Evolutionary conservation across 2,329 filamentous ascomycete genomes (phyloP).

Genomic region (Chalaropsis ovoidea): DNA sequence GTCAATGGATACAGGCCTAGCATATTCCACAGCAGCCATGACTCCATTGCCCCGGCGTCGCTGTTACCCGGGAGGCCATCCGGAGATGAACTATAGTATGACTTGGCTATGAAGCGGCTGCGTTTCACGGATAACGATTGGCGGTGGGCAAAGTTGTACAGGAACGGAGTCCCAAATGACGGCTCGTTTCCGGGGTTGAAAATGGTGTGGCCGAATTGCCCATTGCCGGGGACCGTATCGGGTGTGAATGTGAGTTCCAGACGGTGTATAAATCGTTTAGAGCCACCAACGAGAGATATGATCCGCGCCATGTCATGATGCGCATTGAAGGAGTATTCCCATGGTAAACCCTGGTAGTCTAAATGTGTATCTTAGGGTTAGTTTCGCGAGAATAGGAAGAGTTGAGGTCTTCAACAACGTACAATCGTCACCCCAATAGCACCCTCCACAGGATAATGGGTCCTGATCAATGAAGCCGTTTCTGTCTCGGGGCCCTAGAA

Average conservation of each 20-base stretch:
- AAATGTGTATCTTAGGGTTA: not conserved
- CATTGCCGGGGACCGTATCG: conserved; percentile 36
- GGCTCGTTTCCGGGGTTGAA: conserved; percentile 62
- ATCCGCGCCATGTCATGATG: conserved; percentile 53
- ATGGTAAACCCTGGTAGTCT: conserved; percentile 50
- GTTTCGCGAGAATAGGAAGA: not conserved
- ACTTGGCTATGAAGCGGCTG: conserved; percentile 49
- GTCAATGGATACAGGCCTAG: conserved; percentile 59
- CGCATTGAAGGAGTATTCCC: conserved; percentile 62
- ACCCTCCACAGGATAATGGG: conserved; percentile 50
- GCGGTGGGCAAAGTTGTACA: conserved; percentile 57
- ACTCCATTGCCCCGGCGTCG: conserved; percentile 64
- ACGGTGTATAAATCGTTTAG: conserved; percentile 44
- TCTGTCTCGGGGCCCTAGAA: conserved; percentile 51
- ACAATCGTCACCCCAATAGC: conserved; percentile 54
- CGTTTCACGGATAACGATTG: conserved; percentile 52
- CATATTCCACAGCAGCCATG: conserved; percentile 59
- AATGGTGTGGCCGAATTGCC: conserved; percentile 44
- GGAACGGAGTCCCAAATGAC: conserved; percentile 55
- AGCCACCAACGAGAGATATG: conserved; percentile 47
- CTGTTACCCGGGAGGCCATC: conserved; percentile 57
- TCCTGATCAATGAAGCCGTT: conserved; percentile 46
- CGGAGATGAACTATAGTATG: conserved; percentile 46
- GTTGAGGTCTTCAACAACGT: conserved; percentile 13
- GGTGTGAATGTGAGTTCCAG: conserved; percentile 52